Conservation (phyloP, 345 rosid genomes). For the Eucalyptus viminalis region DNA sequence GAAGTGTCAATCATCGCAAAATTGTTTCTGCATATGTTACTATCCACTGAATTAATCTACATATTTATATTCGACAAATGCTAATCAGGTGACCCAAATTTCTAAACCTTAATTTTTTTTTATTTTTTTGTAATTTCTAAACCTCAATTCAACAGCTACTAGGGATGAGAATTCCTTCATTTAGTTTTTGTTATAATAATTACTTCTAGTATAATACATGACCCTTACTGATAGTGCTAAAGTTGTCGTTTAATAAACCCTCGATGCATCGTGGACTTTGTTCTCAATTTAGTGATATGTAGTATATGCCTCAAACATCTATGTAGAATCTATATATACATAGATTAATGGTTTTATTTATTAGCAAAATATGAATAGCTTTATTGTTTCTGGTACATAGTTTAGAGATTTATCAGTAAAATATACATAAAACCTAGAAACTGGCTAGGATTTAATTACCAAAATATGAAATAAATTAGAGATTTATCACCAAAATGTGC, state of each 20-base stretch:
- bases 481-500: neutral
- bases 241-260: neutral
- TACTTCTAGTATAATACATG: neutral
- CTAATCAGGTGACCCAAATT: neutral
- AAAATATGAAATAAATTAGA: neutral
- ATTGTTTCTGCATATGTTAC: neutral
- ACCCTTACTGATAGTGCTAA: neutral
- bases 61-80: no score
- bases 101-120: neutral
- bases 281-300: neutral
- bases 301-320: neutral
- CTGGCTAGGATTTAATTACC: neutral
- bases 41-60: neutral
- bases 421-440: neutral
- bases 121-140: neutral
- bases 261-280: neutral
- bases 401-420: neutral
- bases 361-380: neutral
- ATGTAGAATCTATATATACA: neutral
- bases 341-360: neutral
- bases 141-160: no score
- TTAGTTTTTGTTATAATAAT: neutral
- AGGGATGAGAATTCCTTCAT: no score
- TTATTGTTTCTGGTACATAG: neutral
- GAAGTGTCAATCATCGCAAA: neutral